Percentiles rank a stretch among this genome's conserved stretches.
These are phyloP conservation scores for Phytopythium chamaehyphon DNA, from an alignment of 352 stramenopile genomes.

Conservation along the genomic window DNA sequence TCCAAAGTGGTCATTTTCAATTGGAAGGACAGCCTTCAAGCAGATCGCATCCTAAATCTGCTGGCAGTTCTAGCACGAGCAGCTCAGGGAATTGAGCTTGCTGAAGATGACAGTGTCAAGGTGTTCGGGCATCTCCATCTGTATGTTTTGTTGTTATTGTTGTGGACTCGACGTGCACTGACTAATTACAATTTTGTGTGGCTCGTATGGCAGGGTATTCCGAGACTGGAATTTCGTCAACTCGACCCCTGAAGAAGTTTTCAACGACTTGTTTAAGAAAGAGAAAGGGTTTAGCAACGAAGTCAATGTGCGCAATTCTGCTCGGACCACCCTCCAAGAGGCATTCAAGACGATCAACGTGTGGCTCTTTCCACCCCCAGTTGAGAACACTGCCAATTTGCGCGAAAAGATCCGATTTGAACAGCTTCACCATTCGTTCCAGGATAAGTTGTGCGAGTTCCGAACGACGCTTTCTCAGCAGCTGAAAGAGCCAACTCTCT, in stretches of 20 bases:
- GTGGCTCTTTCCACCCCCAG: slow-evolving; percentile 81
- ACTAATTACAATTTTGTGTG: not conserved
- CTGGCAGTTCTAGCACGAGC: slow-evolving; percentile 74
- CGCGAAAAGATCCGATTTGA: slow-evolving; percentile 84
- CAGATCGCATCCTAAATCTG: slow-evolving; percentile 82
- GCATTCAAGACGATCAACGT: slow-evolving; percentile 86
- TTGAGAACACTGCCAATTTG: slow-evolving; percentile 73
- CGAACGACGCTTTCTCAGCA: slow-evolving; percentile 68
- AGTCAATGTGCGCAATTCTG: slow-evolving; percentile 77
- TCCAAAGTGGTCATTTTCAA: slow-evolving; percentile 89
- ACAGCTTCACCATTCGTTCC: slow-evolving; percentile 72
- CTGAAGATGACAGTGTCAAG: slow-evolving; percentile 70
- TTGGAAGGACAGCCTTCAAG: slow-evolving; percentile 86
- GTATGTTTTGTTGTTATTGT: slow-evolving; percentile 39
- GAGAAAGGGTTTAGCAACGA: slow-evolving; percentile 79
- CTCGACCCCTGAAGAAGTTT: slow-evolving; percentile 77
- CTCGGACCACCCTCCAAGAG: slow-evolving; percentile 65
- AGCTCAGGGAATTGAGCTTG: slow-evolving; percentile 76
- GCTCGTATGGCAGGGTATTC: slow-evolving; percentile 48
- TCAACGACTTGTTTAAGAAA: slow-evolving; percentile 75
- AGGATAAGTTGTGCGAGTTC: slow-evolving; percentile 69
- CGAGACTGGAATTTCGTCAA: slow-evolving; percentile 89
- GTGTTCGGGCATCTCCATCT: slow-evolving; percentile 87
- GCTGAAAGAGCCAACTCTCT: slow-evolving; percentile 68
- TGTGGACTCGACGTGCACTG: not conserved